phyloP scores from a whole-genome alignment of 176 grass and related monocot species.

The Eragrostis nindensis region DNA sequence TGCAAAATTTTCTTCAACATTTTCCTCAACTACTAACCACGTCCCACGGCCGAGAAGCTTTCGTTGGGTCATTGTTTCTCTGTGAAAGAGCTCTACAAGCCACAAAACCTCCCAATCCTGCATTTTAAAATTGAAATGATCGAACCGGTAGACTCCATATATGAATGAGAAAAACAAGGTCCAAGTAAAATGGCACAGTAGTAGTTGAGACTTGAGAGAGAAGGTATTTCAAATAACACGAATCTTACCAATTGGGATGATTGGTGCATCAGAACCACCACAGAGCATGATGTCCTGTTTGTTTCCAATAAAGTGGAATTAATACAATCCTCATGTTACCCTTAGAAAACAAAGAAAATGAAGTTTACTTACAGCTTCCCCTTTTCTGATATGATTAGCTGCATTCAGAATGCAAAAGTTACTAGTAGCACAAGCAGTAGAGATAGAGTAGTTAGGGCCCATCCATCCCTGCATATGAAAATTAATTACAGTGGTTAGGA shows the following conservation, averaged over 20 bases:
- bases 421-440: slow-evolving; percentile 97
- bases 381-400: slow-evolving; percentile 89
- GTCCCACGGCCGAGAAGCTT: slow-evolving; percentile 98
- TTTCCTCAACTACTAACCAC: slow-evolving; percentile 62
- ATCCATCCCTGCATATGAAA: slow-evolving; percentile 79
- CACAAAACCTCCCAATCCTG: slow-evolving; percentile 98
- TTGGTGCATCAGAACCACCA: slow-evolving; percentile 95
- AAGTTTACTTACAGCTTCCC: slow-evolving; percentile 80
- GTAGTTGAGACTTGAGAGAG: slow-evolving; percentile 16
- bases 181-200: slow-evolving; percentile 2
- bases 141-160: background rate
- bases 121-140: slow-evolving; percentile 37
- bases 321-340: background rate
- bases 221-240: slow-evolving; percentile 16
- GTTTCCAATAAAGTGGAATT: slow-evolving; percentile 42
- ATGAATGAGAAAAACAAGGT: slow-evolving; percentile 27
- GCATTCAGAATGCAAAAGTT: slow-evolving; percentile 99
- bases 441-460: slow-evolving; percentile 99
- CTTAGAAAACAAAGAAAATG: slow-evolving; percentile 22
- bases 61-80: slow-evolving; percentile 86
- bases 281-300: slow-evolving; percentile 95
- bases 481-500: slow-evolving; percentile 17
- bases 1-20: too few species aligned
- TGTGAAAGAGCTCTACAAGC: slow-evolving; percentile 97
- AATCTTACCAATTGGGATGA: slow-evolving; percentile 86